Conservation (phyloP, 441 rosid genomes). For the Arabidopsis lyrata region DNA sequence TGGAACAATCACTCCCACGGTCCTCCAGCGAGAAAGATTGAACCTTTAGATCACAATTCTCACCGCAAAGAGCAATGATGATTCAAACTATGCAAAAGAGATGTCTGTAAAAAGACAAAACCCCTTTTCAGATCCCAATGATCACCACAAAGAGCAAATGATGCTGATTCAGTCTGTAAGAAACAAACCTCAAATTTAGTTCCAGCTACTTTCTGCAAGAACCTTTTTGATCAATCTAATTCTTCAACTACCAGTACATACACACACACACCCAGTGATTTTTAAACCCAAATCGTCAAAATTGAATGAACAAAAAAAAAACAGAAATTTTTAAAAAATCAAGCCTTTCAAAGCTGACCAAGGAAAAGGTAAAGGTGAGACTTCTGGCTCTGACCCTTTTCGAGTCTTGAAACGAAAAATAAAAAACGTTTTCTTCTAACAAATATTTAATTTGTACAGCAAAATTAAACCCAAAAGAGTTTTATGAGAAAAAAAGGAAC, state of each 20-base stretch:
- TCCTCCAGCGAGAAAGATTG: slow-evolving; percentile 59
- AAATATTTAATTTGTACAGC: slow-evolving; percentile 36
- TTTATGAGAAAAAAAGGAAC: slow-evolving; percentile 35
- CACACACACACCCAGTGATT: slow-evolving; percentile 8
- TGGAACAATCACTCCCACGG: slow-evolving; percentile 59
- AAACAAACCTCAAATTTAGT: slow-evolving; percentile 23
- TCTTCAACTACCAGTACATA: slow-evolving; percentile 31
- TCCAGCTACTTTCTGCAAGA: slow-evolving; percentile 32
- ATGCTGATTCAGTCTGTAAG: background rate
- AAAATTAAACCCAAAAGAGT: slow-evolving; percentile 40
- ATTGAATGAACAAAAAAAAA: slow-evolving; percentile 23
- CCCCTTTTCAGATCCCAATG: slow-evolving; percentile 20
- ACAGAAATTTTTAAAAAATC: slow-evolving; percentile 11
- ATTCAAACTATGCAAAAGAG: slow-evolving; percentile 29
- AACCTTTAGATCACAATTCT: slow-evolving; percentile 34
- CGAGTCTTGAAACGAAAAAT: slow-evolving; percentile 23
- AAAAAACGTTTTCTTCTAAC: slow-evolving; percentile 39
- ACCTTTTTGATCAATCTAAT: too few species aligned
- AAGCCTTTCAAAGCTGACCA: slow-evolving; percentile 49
- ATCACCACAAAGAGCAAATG: slow-evolving; percentile 37
- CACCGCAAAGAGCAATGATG: slow-evolving; percentile 40
- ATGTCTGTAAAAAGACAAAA: slow-evolving; percentile 52
- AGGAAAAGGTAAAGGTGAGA: slow-evolving; percentile 29
- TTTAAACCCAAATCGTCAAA: slow-evolving; percentile 32
- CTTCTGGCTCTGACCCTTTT: slow-evolving; percentile 44